phyloP scores from a whole-genome alignment of 176 grass and related monocot species.

The Melocanna baccifera region DNA sequence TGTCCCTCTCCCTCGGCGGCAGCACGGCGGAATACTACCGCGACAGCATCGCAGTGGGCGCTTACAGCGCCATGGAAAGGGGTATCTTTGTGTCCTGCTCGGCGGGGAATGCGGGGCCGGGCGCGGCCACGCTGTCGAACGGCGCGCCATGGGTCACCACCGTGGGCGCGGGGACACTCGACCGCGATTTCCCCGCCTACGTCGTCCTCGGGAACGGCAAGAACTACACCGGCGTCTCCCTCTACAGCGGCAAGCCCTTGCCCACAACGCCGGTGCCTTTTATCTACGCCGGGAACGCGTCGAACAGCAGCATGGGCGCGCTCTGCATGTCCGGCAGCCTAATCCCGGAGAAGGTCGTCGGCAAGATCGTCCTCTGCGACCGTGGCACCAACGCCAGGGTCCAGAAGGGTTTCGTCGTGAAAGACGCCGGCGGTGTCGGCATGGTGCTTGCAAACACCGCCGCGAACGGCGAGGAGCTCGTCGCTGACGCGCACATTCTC shows the following conservation, averaged over 20 bases:
- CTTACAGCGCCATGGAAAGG: constrained; percentile 82
- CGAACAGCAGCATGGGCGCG: constrained; percentile 69
- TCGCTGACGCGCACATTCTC: constrained; percentile 80
- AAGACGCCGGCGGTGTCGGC: constrained; percentile 66
- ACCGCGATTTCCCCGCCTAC: constrained; percentile 83
- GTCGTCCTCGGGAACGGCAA: constrained; percentile 63
- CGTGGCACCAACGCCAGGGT: constrained; percentile 81
- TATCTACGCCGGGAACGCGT: constrained; percentile 83
- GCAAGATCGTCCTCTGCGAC: constrained; percentile 94
- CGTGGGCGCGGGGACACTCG: constrained; percentile 77
- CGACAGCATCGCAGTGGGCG: constrained; percentile 83
- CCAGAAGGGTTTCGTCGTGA: constrained; percentile 83
- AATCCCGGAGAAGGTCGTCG: constrained; percentile 75
- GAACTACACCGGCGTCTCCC: constrained; percentile 72
- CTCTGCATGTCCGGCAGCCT: constrained; percentile 84
- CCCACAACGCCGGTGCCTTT: constrained; percentile 49
- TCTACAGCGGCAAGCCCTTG: constrained; percentile 72
- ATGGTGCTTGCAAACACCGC: constrained; percentile 95
- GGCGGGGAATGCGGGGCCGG: constrained; percentile 74
- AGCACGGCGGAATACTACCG: constrained; percentile 73
- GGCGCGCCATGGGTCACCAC: constrained; percentile 97
- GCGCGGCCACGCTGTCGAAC: constrained; percentile 64
- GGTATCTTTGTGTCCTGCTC: constrained; percentile 87
- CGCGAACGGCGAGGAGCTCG: constrained; percentile 78
- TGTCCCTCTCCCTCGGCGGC: constrained; percentile 87